Evolutionary conservation across 176 grass and related monocot species (phyloP), one percentile per base, ranked within the genome.

Genomic region (Zizania latifolia): DNA sequence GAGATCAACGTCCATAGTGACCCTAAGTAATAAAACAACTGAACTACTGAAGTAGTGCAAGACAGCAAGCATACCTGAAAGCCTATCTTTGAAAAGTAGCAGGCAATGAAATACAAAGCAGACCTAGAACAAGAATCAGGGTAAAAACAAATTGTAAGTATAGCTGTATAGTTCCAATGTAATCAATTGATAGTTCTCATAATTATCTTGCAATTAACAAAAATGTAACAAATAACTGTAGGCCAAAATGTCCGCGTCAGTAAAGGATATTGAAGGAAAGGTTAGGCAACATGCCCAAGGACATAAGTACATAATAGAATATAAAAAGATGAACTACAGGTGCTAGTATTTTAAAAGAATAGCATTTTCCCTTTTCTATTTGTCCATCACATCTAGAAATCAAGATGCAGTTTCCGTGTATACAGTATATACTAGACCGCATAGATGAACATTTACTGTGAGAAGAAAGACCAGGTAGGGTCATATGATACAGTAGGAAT

Each of bases 71-170:
- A 79, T 91, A 97, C 93, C 90, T 97, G 90, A 83, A 89, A 65
- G 31, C 88, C 90, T 77, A 76, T 70, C 68, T 83, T 90, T 75
- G 94, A 91, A 81, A 97, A 97, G 82, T 89, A 90, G 58, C 90
- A 91, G 62, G 88, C 64, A 82, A 91, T 89, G 78, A 97, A 97
- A 72, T 87, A 93, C 43, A 97, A 55, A 77, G 94, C 78, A 74
- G 88, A 91, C 93, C 93, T 97, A 77, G 40, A 88, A 44, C 4
- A 22, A 62, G 70, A 80, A 68, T 56, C 2, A 56, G 58, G 31
- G 35, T 19, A 59, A 40, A 65, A 70, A 82, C 5, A 19, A 78
- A 32, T 31, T 55, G 78, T 51, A 76, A 92, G 59, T 45, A 68
- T 61, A 82, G 38, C 27, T 6, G 3, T 36, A 36, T 4, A 36